phyloP scores from a whole-genome alignment of 108 stramenopile species.

The Cyclostephanos invisitatus region DNA sequence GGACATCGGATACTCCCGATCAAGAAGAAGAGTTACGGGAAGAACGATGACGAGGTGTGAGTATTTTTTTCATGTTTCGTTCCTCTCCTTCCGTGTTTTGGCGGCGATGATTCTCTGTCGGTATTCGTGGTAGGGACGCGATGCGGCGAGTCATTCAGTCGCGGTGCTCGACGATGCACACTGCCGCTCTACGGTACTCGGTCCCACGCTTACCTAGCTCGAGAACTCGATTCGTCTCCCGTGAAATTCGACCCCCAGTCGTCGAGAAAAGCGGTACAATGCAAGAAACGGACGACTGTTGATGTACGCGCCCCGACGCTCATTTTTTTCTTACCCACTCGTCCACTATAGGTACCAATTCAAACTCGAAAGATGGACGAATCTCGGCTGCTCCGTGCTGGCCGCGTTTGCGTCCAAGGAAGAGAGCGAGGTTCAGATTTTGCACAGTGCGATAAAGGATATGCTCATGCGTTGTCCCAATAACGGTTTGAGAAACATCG shows the following conservation, averaged over 20 bases:
- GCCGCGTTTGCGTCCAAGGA: slow-evolving; percentile 57
- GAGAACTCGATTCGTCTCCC: no score
- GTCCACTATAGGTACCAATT: slow-evolving; percentile 35
- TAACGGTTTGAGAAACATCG: slow-evolving; percentile 48
- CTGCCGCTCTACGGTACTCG: no score
- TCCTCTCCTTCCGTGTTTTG: slow-evolving; percentile 7
- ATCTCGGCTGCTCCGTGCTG: slow-evolving; percentile 46
- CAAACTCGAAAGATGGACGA: slow-evolving; percentile 55
- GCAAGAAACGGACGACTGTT: neutral
- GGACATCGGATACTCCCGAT: slow-evolving; percentile 50
- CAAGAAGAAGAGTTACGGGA: slow-evolving; percentile 47
- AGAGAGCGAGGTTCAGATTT: slow-evolving; percentile 36
- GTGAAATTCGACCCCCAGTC: no score
- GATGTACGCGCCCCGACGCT: neutral
- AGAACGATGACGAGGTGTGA: slow-evolving; percentile 52
- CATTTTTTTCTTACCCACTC: neutral
- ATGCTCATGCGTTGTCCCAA: slow-evolving; percentile 45
- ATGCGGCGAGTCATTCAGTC: no score
- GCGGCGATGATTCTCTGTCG: neutral
- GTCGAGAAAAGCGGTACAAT: no score
- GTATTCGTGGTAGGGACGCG: no score
- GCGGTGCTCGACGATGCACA: no score
- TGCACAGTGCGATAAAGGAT: slow-evolving; percentile 38
- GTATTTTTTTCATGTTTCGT: slow-evolving; percentile 24
- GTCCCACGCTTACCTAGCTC: no score